These are phyloP conservation scores for Lepidium sativum DNA, from an alignment of 345 rosid species.

Conservation along the genomic window DNA sequence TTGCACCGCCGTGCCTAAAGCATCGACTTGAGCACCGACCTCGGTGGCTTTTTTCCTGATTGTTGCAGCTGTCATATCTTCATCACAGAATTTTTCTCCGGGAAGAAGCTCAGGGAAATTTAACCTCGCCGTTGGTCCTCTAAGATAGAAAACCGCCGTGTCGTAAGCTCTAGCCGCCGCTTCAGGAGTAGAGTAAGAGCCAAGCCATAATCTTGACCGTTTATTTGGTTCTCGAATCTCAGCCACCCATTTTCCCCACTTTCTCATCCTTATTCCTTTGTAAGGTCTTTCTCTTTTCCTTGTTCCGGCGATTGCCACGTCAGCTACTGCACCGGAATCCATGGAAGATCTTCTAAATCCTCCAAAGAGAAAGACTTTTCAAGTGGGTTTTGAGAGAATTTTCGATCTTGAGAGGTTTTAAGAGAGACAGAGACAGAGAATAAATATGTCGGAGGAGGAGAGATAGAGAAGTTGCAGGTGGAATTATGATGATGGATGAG, in stretches of 20 bases:
- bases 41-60: slow-evolving; percentile 86
- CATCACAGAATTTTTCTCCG: slow-evolving; percentile 45
- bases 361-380: not conserved
- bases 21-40: slow-evolving; percentile 92
- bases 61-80: slow-evolving; percentile 75
- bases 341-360: not conserved
- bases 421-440: slow-evolving; percentile 22
- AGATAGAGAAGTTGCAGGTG: slow-evolving; percentile 31
- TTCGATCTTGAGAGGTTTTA: too few relatives aligned
- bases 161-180: slow-evolving; percentile 99
- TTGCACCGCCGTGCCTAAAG: slow-evolving; percentile 45
- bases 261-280: slow-evolving; percentile 99
- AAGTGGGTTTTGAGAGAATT: not conserved
- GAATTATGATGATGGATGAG: slow-evolving; percentile 10
- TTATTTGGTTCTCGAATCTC: slow-evolving; percentile 98
- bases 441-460: slow-evolving; percentile 28
- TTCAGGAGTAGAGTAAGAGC: slow-evolving; percentile 83
- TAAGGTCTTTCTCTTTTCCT: slow-evolving; percentile 52
- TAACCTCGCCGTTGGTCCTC: slow-evolving; percentile 92
- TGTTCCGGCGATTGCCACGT: slow-evolving; percentile 21
- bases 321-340: slow-evolving; percentile 34
- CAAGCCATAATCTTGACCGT: slow-evolving; percentile 91
- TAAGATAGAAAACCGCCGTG: slow-evolving; percentile 81
- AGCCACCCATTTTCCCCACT: slow-evolving; percentile 99
- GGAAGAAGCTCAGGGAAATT: slow-evolving; percentile 79